phyloP scores from a whole-genome alignment of 2,329 filamentous ascomycete genomes.

The Endothia cerciana region DNA sequence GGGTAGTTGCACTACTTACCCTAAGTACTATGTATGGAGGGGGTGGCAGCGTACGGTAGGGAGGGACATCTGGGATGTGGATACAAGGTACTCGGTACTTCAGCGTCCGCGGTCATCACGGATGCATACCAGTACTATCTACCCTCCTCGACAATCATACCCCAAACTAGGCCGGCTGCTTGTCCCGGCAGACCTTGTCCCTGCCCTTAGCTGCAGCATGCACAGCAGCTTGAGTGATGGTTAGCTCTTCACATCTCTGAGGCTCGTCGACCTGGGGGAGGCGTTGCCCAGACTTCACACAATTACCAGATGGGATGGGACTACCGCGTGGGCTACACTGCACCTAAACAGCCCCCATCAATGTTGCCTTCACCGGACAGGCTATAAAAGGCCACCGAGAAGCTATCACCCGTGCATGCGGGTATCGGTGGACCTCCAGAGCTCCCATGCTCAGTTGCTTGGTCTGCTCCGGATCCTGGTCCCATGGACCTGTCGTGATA shows the following conservation, averaged over 20 bases:
- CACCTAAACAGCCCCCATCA: too few relatives aligned
- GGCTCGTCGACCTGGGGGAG: neutral
- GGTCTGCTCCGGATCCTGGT: too few relatives aligned
- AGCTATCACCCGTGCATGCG: too few relatives aligned
- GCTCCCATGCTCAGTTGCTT: too few relatives aligned
- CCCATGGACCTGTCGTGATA: too few relatives aligned
- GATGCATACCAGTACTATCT: neutral
- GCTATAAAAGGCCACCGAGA: too few relatives aligned
- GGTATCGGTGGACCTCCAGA: too few relatives aligned
- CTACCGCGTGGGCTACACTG: too few relatives aligned
- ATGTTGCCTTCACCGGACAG: too few relatives aligned
- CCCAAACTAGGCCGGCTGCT: constrained; percentile 3
- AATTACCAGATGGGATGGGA: too few relatives aligned
- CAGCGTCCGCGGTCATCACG: neutral
- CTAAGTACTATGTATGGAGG: neutral
- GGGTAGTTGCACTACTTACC: constrained; percentile 15
- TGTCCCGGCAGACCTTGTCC: constrained; percentile 11
- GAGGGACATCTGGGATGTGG: neutral
- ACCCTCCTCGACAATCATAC: neutral
- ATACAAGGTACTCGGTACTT: neutral
- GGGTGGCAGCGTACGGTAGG: constrained; percentile 1
- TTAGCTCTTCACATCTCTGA: neutral
- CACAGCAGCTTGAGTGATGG: neutral
- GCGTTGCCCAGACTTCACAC: neutral
- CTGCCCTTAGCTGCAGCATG: neutral